Base-by-base conservation (phyloP, 1,284 basidiomycete genomes). In the Coniferiporia sulphurascens region DNA sequence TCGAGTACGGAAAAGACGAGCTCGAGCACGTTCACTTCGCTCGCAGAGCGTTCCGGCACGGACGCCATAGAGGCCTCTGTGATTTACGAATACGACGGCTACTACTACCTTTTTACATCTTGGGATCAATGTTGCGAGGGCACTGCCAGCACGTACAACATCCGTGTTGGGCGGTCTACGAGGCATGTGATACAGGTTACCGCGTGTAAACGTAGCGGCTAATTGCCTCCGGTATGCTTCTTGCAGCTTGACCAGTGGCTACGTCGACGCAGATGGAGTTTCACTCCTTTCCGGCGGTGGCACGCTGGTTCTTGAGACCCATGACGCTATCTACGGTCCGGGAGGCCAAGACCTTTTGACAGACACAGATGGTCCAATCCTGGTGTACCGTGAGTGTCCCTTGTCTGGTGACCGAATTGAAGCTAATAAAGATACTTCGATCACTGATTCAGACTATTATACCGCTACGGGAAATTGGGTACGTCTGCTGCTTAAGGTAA, bases 61-160 rank as follows among this genome's bases (percentile, higher is more conserved):
- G 61, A 55, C 6, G 66, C 65, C 12, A 62, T 68, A 45, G 66
- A 69, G 50, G 67, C 61, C 15, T 45, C 54, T 55, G 70, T 69
- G 32, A 72, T 83, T 45, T 81, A 69, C 70, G 75, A 81, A 64
- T 66, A 71, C 60, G 74, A 74, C 22, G 73, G 64, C 48, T 83
- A 72, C 66, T 84, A 75, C 68, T 85, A 85, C 64, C 73, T 85
- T 27, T 85, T 84, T 69, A 76, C 77, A 0, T 78, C 76, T 13
- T 84, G 81, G 80, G 83, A 83, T 64, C 72, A 70, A 1, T 84
- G 83, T 69, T 85, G 83, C 70, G 48, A 67, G 27, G 81, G 82
- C 3, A 76, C 74, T 12, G 72, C 68, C 9, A 80, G 79, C 67
- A 84, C 81, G 0, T 84, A 84, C 65, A 84, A 83, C 64, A 82